Conservation (phyloP, 768 basidiomycete genomes). For the Rhodocollybia butyracea region DNA sequence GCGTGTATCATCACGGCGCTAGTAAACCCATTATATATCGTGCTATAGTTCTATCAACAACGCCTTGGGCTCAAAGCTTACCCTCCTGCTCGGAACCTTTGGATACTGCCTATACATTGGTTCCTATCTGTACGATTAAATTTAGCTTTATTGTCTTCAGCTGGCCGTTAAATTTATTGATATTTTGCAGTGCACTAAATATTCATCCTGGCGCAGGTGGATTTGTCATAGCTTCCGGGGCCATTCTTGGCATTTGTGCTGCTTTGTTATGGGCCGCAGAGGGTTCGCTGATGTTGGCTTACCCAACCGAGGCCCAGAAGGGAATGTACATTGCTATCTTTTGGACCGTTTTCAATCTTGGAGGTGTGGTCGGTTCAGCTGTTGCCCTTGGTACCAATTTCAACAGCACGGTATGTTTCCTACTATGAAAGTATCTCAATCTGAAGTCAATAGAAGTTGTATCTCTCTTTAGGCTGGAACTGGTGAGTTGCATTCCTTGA, state of each 20-base stretch:
- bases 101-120: conserved; percentile 79
- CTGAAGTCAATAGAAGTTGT: too few relatives aligned
- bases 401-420: conserved; percentile 50
- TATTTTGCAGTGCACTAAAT: conserved; percentile 52
- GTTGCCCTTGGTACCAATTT: conserved; percentile 74
- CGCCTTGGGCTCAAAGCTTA: conserved; percentile 69
- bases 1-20: conserved; percentile 12
- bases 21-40: neutral
- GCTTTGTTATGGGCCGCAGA: conserved; percentile 80
- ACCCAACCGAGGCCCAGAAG: conserved; percentile 78
- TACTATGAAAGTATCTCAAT: too few relatives aligned
- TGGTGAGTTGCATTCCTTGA: conserved; percentile 26
- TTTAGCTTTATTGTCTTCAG: neutral
- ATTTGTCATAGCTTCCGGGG: conserved; percentile 74
- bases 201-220: conserved; percentile 59
- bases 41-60: conserved; percentile 74
- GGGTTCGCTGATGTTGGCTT: conserved; percentile 81
- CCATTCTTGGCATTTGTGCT: conserved; percentile 65
- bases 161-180: neutral
- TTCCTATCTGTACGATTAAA: conserved; percentile 59
- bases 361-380: conserved; percentile 74
- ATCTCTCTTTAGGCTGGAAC: conserved; percentile 33
- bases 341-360: conserved; percentile 83
- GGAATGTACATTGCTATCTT: conserved; percentile 76
- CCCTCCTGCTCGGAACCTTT: conserved; percentile 70